These are phyloP conservation scores for Podospora pseudocomata DNA, from an alignment of 495 filamentous ascomycete genomes.

Conservation along the genomic window DNA sequence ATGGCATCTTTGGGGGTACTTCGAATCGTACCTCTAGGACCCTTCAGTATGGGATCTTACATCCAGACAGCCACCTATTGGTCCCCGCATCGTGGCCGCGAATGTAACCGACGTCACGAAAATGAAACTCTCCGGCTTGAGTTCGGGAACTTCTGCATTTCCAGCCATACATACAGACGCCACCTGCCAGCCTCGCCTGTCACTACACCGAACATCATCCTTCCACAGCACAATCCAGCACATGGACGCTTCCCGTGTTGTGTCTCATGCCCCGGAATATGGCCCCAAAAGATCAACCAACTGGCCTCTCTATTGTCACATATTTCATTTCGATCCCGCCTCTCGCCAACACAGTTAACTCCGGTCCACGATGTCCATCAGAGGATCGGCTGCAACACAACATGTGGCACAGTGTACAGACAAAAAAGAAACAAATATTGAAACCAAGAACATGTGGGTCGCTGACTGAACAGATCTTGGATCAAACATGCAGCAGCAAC, in stretches of 20 bases:
- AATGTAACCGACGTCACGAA: not conserved
- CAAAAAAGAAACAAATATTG: not conserved
- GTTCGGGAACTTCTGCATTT: not conserved
- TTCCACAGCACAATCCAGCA: not conserved
- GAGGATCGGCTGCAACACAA: not conserved
- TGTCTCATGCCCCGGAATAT: not conserved
- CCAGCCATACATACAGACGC: not conserved
- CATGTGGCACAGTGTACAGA: not conserved
- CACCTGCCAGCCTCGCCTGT: not conserved
- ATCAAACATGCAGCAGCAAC: not conserved
- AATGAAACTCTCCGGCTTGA: not conserved
- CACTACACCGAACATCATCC: not conserved
- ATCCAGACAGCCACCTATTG: not conserved
- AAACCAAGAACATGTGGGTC: not conserved
- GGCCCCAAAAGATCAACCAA: not conserved
- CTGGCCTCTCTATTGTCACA: not conserved
- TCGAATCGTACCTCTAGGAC: not conserved
- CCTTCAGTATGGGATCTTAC: not conserved
- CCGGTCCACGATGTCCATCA: not conserved
- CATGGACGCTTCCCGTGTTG: not conserved
- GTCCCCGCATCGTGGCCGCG: not conserved
- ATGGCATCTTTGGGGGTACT: not conserved
- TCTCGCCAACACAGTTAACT: not conserved
- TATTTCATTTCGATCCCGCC: not conserved
- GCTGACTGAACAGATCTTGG: not conserved